phyloP scores from a whole-genome alignment of 345 rosid genomes.

The Syzygium aqueum region DNA sequence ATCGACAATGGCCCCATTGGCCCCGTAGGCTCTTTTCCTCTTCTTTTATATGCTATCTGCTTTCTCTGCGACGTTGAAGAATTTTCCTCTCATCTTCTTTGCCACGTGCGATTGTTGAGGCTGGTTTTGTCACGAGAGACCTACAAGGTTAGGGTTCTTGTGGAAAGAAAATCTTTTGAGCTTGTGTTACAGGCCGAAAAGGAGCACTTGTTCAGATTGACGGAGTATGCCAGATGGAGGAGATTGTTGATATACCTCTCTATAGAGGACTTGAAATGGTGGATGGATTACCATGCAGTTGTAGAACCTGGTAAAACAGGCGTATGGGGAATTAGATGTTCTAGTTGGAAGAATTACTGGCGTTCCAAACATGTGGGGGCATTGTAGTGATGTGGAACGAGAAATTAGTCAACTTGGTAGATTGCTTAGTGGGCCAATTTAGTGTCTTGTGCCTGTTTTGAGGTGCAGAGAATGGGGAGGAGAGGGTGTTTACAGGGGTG shows the following conservation, averaged over 20 bases:
- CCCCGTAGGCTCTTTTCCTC: not conserved
- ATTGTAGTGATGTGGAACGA: not conserved
- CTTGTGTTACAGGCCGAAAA: not conserved
- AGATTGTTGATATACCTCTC: not conserved
- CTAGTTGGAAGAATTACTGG: not conserved
- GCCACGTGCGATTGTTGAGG: not conserved
- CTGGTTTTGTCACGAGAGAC: not conserved
- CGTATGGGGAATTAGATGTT: not conserved
- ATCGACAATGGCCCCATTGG: not conserved
- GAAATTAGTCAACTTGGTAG: not conserved
- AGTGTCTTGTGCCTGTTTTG: not conserved
- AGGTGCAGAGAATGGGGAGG: not conserved
- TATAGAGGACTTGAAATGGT: not conserved
- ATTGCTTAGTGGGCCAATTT: not conserved
- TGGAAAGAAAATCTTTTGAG: not conserved
- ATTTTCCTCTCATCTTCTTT: not conserved
- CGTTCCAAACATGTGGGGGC: not conserved
- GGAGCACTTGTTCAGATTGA: not conserved
- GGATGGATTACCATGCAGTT: not conserved
- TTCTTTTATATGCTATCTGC: not conserved
- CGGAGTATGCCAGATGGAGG: not conserved
- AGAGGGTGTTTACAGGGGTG: not conserved
- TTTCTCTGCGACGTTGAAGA: not conserved
- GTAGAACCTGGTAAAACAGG: not conserved
- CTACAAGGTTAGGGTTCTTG: not conserved